Percentiles rank a stretch among this genome's conserved stretches.
These are phyloP conservation scores for Tilletia caries DNA, from an alignment of 1,284 basidiomycete genomes.

Conservation along the genomic window DNA sequence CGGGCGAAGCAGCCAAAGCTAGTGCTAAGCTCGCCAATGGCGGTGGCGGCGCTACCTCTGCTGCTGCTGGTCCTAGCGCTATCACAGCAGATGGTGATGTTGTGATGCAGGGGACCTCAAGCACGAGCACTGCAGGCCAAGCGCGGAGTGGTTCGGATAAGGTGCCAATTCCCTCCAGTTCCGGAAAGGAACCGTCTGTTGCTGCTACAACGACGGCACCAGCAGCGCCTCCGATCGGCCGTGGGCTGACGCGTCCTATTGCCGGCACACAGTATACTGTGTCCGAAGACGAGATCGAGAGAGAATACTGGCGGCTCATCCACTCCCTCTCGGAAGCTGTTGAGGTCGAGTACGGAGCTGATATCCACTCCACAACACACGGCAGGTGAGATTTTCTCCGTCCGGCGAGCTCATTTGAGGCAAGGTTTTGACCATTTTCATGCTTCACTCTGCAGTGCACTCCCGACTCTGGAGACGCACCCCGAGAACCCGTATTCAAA, in stretches of 20 bases:
- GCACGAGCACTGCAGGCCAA: too few species aligned
- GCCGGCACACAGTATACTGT: constrained; percentile 60
- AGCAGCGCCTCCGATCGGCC: not conserved
- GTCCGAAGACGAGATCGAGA: constrained; percentile 84
- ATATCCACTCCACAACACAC: constrained; percentile 94
- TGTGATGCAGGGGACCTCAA: too few species aligned
- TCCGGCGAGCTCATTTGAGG: not conserved
- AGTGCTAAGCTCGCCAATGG: too few species aligned
- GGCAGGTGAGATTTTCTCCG: constrained; percentile 67
- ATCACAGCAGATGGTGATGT: too few species aligned
- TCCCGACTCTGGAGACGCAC: constrained; percentile 89
- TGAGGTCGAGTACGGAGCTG: constrained; percentile 97
- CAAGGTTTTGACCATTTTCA: constrained; percentile 17
- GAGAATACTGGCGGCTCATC: constrained; percentile 95
- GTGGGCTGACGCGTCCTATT: constrained; percentile 33
- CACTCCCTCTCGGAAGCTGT: constrained; percentile 85
- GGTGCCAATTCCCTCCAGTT: too few species aligned
- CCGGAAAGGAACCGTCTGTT: too few species aligned
- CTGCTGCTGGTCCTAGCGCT: too few species aligned
- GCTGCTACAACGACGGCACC: not conserved
- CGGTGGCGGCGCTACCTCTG: too few species aligned
- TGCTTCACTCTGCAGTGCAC: constrained; percentile 63
- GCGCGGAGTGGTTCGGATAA: too few species aligned
- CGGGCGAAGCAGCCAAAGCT: not conserved
- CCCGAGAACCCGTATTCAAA: constrained; percentile 80